These are phyloP conservation scores for Penicillium manginii DNA, from an alignment of 495 filamentous ascomycete species.

Conservation along the genomic window DNA sequence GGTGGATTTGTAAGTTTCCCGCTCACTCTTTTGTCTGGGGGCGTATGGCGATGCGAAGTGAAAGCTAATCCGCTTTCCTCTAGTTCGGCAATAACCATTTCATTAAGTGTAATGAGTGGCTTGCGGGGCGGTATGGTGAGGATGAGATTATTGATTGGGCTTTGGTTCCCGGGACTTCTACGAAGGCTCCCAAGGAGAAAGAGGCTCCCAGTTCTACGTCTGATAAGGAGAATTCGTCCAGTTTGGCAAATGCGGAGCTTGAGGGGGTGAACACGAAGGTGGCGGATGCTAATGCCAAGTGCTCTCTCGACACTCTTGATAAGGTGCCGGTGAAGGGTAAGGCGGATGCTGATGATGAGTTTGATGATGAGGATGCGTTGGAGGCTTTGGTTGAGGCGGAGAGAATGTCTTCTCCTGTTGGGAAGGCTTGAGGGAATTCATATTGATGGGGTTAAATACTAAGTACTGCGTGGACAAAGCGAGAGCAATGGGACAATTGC, in stretches of 20 bases:
- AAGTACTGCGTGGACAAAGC: too few relatives aligned
- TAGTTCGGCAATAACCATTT: slow-evolving; percentile 88
- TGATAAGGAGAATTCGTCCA: slow-evolving; percentile 26
- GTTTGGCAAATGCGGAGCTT: slow-evolving; percentile 25
- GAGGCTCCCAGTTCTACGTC: slow-evolving; percentile 13
- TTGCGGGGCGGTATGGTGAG: slow-evolving; percentile 73
- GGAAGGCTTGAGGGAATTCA: neutral
- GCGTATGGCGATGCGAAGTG: too few relatives aligned
- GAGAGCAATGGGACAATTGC: too few relatives aligned
- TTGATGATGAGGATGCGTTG: slow-evolving; percentile 46
- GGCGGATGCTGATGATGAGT: slow-evolving; percentile 32
- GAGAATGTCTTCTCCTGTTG: slow-evolving; percentile 9
- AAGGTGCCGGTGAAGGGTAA: slow-evolving; percentile 3
- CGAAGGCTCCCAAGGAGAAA: slow-evolving; percentile 14
- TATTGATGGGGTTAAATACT: neutral
- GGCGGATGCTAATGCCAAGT: neutral
- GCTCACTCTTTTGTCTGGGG: too few relatives aligned
- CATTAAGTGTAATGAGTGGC: slow-evolving; percentile 86
- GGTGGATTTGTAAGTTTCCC: slow-evolving; percentile 71
- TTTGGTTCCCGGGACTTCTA: slow-evolving; percentile 47
- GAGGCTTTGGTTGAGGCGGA: slow-evolving; percentile 44
- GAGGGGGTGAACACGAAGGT: slow-evolving; percentile 6
- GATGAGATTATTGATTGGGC: slow-evolving; percentile 87
- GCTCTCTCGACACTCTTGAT: slow-evolving; percentile 8
- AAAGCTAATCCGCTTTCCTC: neutral